These are phyloP conservation scores for Phytomonas serpens DNA, from an alignment of 208 protist species.

Conservation along the genomic window DNA sequence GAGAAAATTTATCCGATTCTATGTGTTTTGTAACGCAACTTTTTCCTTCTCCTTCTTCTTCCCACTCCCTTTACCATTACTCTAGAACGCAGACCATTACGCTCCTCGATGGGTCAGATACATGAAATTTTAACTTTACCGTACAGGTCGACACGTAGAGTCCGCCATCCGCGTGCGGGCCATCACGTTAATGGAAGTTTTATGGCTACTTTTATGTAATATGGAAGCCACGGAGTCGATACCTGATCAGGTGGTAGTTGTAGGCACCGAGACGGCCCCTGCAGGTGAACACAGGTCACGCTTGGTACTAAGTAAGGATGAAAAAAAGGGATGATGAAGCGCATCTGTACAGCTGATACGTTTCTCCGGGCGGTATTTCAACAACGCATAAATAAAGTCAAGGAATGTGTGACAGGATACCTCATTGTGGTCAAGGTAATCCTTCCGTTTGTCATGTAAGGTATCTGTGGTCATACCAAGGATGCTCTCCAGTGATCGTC, in stretches of 20 bases:
- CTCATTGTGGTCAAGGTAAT: conserved; percentile 37
- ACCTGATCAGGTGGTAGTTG: not conserved
- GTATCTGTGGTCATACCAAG: conserved; percentile 45
- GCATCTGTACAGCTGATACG: conserved; percentile 72
- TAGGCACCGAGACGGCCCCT: not conserved
- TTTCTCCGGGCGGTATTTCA: conserved; percentile 49
- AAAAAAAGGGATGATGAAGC: conserved; percentile 66
- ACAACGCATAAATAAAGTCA: conserved; percentile 44
- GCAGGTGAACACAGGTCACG: not conserved
- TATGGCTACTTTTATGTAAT: no score
- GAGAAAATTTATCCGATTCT: not conserved
- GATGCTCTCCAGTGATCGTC: conserved; percentile 28
- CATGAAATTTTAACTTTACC: no score
- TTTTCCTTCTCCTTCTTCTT: no score
- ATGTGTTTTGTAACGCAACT: not conserved
- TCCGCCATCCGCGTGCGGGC: no score
- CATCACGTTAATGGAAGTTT: no score
- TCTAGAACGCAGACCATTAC: no score
- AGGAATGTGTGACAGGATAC: conserved; percentile 41
- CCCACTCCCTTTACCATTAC: no score
- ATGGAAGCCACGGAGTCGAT: no score
- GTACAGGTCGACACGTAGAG: no score
- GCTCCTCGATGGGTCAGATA: no score
- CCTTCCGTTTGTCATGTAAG: conserved; percentile 25
- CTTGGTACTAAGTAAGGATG: conserved; percentile 30